These are phyloP conservation scores for Coemansia sp. DNA, from an alignment of 192 early-diverging fungal genomes.

Conservation along the genomic window DNA sequence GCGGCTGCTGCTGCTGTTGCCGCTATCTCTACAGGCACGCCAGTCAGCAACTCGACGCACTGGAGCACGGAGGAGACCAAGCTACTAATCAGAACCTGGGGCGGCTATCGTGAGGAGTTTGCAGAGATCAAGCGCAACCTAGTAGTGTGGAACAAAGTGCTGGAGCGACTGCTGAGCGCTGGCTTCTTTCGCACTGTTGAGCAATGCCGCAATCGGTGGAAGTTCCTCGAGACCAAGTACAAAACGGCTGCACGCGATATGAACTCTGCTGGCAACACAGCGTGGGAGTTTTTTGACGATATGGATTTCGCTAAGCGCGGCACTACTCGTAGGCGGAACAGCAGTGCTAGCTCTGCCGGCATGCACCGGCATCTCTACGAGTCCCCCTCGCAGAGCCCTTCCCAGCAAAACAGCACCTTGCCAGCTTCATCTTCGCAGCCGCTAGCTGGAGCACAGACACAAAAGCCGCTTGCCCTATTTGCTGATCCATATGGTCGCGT, in stretches of 20 bases:
- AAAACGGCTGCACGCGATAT: conserved; percentile 33
- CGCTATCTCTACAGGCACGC: conserved; percentile 14
- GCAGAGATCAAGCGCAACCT: conserved; percentile 56
- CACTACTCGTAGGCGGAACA: conserved; percentile 10
- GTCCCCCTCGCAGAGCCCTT: conserved; percentile 2
- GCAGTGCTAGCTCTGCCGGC: conserved; percentile 1
- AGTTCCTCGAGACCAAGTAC: conserved; percentile 54
- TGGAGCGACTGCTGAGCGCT: conserved; percentile 41
- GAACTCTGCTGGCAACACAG: conserved; percentile 11
- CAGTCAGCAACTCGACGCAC: conserved; percentile 50
- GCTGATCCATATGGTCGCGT: conserved; percentile 36
- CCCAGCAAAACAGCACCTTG: neutral
- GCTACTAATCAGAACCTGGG: conserved; percentile 51
- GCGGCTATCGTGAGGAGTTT: conserved; percentile 50
- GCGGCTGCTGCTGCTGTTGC: conserved; percentile 33
- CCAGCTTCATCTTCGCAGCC: neutral
- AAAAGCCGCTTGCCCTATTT: conserved; percentile 14
- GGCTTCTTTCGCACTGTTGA: conserved; percentile 53
- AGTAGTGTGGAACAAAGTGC: conserved; percentile 53
- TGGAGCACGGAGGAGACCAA: conserved; percentile 53
- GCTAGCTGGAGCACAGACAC: neutral
- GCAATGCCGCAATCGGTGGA: conserved; percentile 55
- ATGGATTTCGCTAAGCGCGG: conserved; percentile 47
- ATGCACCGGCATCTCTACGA: neutral
- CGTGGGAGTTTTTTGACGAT: conserved; percentile 52